Conservation (phyloP, 2,329 filamentous ascomycete species). For the Lecanicillium sp. region DNA sequence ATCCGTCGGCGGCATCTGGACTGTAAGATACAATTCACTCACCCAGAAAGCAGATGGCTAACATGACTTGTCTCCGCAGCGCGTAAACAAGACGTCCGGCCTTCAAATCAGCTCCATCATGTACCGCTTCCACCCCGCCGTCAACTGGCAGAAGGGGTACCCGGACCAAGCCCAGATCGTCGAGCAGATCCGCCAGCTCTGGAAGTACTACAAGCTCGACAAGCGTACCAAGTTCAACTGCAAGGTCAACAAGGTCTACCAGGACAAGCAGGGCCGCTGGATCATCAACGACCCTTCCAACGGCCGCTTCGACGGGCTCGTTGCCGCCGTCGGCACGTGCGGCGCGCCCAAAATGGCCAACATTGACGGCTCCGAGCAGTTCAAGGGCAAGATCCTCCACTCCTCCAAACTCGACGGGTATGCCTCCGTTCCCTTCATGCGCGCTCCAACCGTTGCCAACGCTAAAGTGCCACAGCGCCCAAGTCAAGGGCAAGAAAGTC, state of each 20-base stretch:
- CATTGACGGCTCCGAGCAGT: conserved; percentile 64
- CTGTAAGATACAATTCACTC: conserved; percentile 39
- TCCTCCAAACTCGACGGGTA: conserved; percentile 65
- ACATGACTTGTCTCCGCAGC: conserved; percentile 38
- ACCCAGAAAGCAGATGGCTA: neutral
- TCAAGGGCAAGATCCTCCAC: conserved; percentile 67
- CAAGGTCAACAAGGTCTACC: conserved; percentile 61
- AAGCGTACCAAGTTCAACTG: conserved; percentile 66
- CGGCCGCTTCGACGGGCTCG: conserved; percentile 71
- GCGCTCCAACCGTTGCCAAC: conserved; percentile 18
- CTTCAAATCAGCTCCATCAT: conserved; percentile 81
- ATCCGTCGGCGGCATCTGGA: conserved; percentile 74
- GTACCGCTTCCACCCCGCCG: conserved; percentile 81
- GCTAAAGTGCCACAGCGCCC: conserved; percentile 43
- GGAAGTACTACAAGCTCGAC: conserved; percentile 69
- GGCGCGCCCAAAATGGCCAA: conserved; percentile 69
- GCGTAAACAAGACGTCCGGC: conserved; percentile 75
- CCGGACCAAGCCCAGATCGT: conserved; percentile 72
- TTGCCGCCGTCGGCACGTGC: conserved; percentile 74
- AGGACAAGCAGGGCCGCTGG: conserved; percentile 65
- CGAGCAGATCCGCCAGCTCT: conserved; percentile 62
- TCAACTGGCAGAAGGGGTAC: conserved; percentile 70
- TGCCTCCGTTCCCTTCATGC: conserved; percentile 3
- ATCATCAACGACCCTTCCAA: conserved; percentile 66
- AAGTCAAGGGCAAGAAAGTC: conserved; percentile 68